Conservation (phyloP, 441 rosid genomes). For the Populus tomentosa region DNA sequence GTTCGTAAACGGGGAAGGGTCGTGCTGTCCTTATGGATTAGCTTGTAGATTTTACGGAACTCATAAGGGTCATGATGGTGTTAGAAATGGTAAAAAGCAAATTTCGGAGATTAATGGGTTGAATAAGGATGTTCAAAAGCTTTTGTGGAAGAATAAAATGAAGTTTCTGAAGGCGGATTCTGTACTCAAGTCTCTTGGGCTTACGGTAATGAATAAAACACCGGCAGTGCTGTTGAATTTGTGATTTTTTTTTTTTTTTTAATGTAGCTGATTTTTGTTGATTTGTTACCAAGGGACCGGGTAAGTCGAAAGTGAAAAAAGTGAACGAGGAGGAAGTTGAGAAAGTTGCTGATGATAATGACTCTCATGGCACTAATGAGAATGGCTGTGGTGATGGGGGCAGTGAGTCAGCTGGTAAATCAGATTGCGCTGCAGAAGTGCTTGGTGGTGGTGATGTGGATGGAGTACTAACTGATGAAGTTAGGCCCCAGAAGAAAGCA, state of each 20-base stretch:
- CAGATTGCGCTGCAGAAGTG: conserved; percentile 27
- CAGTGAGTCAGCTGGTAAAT: conserved; percentile 23
- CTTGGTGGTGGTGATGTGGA: conserved; percentile 27
- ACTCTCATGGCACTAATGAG: conserved; percentile 21
- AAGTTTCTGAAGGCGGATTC: conserved; percentile 71
- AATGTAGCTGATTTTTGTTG: not conserved
- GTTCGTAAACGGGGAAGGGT: conserved; percentile 42
- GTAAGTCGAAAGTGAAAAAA: conserved; percentile 40
- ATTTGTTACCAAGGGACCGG: conserved; percentile 32
- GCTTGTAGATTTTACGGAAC: conserved; percentile 75
- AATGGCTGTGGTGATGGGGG: conserved; percentile 24
- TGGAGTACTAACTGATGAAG: conserved; percentile 34
- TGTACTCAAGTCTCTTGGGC: conserved; percentile 61
- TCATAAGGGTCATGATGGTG: conserved; percentile 37
- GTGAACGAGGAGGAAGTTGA: conserved; percentile 33
- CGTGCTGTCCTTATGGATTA: conserved; percentile 64
- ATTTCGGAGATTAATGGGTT: conserved; percentile 54
- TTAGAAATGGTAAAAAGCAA: conserved; percentile 13
- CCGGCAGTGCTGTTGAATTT: not conserved
- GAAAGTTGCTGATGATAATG: conserved; percentile 11
- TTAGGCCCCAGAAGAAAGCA: conserved; percentile 63
- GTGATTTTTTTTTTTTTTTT: not conserved
- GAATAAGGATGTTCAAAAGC: conserved; percentile 79
- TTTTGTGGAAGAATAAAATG: conserved; percentile 82
- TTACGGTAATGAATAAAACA: conserved; percentile 43